Evolutionary conservation across 2,329 filamentous ascomycete genomes (phyloP).

Genomic region (Cladosporium phlei): DNA sequence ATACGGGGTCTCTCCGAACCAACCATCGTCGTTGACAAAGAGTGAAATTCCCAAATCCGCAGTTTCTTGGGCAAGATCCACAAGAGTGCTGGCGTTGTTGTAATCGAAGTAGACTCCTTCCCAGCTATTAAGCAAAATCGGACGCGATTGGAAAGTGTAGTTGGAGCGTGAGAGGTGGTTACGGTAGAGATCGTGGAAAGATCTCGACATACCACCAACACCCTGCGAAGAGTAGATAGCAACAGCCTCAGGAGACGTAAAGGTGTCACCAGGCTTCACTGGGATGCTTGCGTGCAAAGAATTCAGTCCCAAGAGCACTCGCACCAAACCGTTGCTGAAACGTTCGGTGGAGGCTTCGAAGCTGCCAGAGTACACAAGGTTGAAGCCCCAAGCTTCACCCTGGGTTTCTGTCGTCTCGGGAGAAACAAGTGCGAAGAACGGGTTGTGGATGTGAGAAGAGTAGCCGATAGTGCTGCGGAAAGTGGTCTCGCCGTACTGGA

Average conservation of each 20-base stretch:
- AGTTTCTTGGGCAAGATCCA: slow-evolving; percentile 52
- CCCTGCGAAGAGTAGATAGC: slow-evolving; percentile 57
- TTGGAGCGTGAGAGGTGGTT: slow-evolving; percentile 57
- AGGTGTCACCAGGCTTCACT: slow-evolving; percentile 51
- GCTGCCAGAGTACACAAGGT: slow-evolving; percentile 60
- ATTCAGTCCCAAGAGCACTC: slow-evolving; percentile 58
- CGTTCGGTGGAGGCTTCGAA: slow-evolving; percentile 59
- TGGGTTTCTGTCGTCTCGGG: slow-evolving; percentile 56
- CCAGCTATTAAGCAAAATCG: slow-evolving; percentile 61
- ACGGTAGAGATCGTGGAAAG: slow-evolving; percentile 57
- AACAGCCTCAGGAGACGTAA: slow-evolving; percentile 59
- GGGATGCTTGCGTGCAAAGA: slow-evolving; percentile 57
- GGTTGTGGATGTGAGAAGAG: slow-evolving; percentile 61
- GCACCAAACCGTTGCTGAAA: slow-evolving; percentile 57
- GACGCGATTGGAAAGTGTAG: slow-evolving; percentile 49
- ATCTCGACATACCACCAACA: slow-evolving; percentile 58
- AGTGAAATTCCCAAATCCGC: slow-evolving; percentile 57
- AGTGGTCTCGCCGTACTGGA: slow-evolving; percentile 33
- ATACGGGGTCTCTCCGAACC: slow-evolving; percentile 58
- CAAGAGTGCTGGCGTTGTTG: slow-evolving; percentile 53
- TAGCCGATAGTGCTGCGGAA: slow-evolving; percentile 60
- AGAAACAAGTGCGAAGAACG: slow-evolving; percentile 55
- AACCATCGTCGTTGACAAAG: slow-evolving; percentile 63
- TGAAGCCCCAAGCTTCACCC: slow-evolving; percentile 62
- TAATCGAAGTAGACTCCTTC: slow-evolving; percentile 58